Evolutionary conservation across 78 protist species (phyloP).

Genomic region (Monosiga brevicollis): DNA sequence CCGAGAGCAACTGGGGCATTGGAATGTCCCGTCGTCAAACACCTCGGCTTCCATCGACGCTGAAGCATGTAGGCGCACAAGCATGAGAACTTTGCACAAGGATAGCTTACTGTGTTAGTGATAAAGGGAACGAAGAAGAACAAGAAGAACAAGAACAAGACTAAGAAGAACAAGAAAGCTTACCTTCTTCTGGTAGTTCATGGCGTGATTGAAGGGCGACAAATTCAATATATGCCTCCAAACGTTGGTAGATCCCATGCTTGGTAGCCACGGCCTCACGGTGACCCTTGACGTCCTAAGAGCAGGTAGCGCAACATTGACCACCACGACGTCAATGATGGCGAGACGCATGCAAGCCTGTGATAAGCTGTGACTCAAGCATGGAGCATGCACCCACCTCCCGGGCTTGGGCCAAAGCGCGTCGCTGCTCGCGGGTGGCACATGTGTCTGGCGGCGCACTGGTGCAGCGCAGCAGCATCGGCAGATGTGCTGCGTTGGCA

Average conservation of each 20-base stretch:
- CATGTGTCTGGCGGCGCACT: neutral
- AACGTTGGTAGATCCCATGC: slow-evolving; percentile 9
- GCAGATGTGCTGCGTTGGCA: too few relatives aligned
- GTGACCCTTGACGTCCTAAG: neutral
- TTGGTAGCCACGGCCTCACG: neutral
- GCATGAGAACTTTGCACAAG: too few relatives aligned
- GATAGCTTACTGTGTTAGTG: too few relatives aligned
- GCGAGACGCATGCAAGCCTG: too few relatives aligned
- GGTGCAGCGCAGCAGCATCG: too few relatives aligned
- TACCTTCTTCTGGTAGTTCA: slow-evolving; percentile 24
- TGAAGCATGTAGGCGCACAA: too few relatives aligned
- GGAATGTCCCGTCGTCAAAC: too few relatives aligned
- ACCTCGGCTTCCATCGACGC: too few relatives aligned
- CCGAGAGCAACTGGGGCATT: too few relatives aligned
- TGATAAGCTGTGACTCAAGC: too few relatives aligned
- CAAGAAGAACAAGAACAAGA: neutral
- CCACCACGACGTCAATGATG: neutral
- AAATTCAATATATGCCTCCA: slow-evolving; percentile 43
- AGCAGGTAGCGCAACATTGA: neutral
- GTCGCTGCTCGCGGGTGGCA: neutral
- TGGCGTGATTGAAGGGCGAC: slow-evolving; percentile 9
- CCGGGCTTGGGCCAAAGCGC: neutral
- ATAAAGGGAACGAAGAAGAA: too few relatives aligned
- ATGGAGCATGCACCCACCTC: too few relatives aligned
- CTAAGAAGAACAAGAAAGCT: slow-evolving; percentile 18